These are phyloP conservation scores for Adenanthera pavonina DNA, from an alignment of 306 rosid genomes.

Conservation along the genomic window DNA sequence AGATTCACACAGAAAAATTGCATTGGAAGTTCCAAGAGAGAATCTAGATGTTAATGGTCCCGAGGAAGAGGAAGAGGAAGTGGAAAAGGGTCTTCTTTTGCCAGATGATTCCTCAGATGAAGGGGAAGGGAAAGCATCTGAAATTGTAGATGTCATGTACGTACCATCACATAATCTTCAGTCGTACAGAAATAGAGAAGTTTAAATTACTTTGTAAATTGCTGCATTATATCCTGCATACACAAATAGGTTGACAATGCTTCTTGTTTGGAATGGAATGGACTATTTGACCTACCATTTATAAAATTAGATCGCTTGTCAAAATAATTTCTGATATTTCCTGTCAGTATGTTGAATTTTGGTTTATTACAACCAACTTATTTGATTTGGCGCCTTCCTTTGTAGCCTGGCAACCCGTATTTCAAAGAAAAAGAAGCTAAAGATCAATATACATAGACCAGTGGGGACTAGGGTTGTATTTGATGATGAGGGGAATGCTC, in stretches of 20 bases:
- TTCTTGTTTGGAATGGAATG: slow-evolving; percentile 11
- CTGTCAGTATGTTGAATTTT: neutral
- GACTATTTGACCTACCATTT: slow-evolving; percentile 7
- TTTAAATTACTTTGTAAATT: neutral
- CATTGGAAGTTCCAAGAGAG: slow-evolving; percentile 43
- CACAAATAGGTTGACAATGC: slow-evolving; percentile 6
- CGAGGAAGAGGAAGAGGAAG: slow-evolving; percentile 55
- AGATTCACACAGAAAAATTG: slow-evolving; percentile 47
- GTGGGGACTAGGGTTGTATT: slow-evolving; percentile 77
- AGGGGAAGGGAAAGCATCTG: slow-evolving; percentile 43
- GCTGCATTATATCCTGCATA: slow-evolving; percentile 16
- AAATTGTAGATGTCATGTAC: slow-evolving; percentile 59
- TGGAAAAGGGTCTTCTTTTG: slow-evolving; percentile 50
- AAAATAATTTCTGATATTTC: slow-evolving; percentile 19
- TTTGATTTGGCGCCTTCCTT: slow-evolving; percentile 30
- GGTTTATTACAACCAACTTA: slow-evolving; percentile 1
- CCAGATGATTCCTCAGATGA: slow-evolving; percentile 44
- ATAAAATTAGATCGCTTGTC: slow-evolving; percentile 21
- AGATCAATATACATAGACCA: slow-evolving; percentile 82
- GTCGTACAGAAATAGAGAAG: neutral
- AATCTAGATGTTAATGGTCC: slow-evolving; percentile 52
- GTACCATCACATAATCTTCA: slow-evolving; percentile 24
- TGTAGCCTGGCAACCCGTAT: slow-evolving; percentile 65
- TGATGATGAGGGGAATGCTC: slow-evolving; percentile 84
- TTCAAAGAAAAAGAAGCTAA: slow-evolving; percentile 83